Conservation (phyloP, 805 yeast species). For the Sugiyamaella qingdaonensis region DNA sequence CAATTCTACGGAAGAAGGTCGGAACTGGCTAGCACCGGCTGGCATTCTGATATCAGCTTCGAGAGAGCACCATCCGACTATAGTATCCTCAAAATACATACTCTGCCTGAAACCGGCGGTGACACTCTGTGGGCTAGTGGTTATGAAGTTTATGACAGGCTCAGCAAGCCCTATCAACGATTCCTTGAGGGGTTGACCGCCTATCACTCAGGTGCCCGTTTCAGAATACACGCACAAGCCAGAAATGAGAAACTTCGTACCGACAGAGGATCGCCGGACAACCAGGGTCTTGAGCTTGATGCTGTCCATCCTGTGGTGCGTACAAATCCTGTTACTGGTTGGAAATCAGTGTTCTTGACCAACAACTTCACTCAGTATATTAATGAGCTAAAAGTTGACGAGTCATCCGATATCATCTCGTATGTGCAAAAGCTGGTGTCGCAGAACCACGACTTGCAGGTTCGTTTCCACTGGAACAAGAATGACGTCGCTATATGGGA, state of each 20-base stretch:
- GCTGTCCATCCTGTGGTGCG: constrained; percentile 53
- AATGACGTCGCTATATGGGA: constrained; percentile 74
- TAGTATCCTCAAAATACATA: constrained; percentile 60
- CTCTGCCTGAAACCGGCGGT: constrained; percentile 49
- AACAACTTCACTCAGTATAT: constrained; percentile 48
- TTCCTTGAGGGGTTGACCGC: constrained; percentile 54
- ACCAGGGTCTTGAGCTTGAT: constrained; percentile 24
- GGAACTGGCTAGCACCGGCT: constrained; percentile 24
- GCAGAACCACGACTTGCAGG: constrained; percentile 33
- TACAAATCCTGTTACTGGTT: constrained; percentile 63
- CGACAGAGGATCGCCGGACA: constrained; percentile 28
- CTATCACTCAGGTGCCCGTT: constrained; percentile 58
- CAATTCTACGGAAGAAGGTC: constrained; percentile 18
- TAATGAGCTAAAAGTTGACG: constrained; percentile 49
- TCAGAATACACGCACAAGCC: constrained; percentile 33
- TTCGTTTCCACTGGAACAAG: constrained; percentile 51
- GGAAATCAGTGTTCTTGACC: constrained; percentile 55
- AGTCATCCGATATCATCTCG: constrained; percentile 44
- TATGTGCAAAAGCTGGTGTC: constrained; percentile 49
- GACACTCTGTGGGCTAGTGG: constrained; percentile 52
- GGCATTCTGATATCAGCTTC: constrained; percentile 74
- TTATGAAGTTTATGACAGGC: constrained; percentile 48
- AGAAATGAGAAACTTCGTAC: background rate
- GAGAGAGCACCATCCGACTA: constrained; percentile 68
- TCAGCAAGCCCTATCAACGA: constrained; percentile 45